Evolutionary conservation across 352 stramenopile genomes (phyloP), one percentile per base, ranked within the genome.

Genomic region (Blastocystis sp.): DNA sequence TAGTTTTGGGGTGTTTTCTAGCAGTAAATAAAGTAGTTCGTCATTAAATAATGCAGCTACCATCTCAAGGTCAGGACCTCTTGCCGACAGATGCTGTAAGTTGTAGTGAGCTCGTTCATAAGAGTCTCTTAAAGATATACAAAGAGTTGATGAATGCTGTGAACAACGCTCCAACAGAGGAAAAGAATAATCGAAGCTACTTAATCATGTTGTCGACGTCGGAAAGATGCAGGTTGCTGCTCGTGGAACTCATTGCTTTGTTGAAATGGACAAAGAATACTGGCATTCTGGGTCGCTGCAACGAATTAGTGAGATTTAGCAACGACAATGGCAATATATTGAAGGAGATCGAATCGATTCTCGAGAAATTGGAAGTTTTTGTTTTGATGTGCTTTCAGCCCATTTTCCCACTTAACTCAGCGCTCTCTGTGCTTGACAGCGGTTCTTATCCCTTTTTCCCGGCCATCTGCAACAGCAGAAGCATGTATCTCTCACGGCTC

Each of bases 211-310:
- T 84, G 20, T 69, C 56, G 45, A 53, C 73, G 23, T 56, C 47
- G 5, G 73, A 84, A 29, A 50, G 55, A 18, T 39, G 47, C 18
- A 29, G 73, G 20, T 39, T 84, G 11, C 39, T 84, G n/a, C 5
- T 84, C 7, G 73, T 41, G n/a, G 62, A 84, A 29, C 53, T 84
- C 29, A 50, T 68, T 29, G 53, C 43, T 18, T 29, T 84, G 53
- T 43, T 84, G 73, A 84, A 84, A 68, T 84, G 73, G 73, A 68
- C 73, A 18, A 66, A 68, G 53, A 84, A 84, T n/a, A 53, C 68
- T 13, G 73, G 68, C 20, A 26, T 68, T 20, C 59, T 84, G 20
- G 20, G 62, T 55, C 53, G 55, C 3, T 84, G 73, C 15, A 18
- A 64, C 20, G 50, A 63, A 20, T 18, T 84, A 34, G 55, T 68